Evolutionary conservation across 805 yeast species (phyloP).

Genomic region (Cyberlindnera subsufficiens): DNA sequence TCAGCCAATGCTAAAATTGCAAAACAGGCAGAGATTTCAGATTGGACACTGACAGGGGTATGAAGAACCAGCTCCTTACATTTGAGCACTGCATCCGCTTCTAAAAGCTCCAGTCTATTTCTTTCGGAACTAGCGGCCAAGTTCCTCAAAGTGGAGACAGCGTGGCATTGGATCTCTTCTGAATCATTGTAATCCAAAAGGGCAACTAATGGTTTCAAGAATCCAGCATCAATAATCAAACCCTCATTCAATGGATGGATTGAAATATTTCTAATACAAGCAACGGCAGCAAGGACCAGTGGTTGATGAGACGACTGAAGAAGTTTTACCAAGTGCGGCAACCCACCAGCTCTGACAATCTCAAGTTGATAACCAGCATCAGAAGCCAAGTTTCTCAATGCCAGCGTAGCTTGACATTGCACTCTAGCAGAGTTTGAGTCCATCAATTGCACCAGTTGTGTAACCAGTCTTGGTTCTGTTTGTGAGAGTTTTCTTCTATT

Average conservation of each 20-base stretch:
- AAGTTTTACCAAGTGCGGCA: conserved; percentile 86
- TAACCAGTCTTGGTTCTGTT: conserved; percentile 87
- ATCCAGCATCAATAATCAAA: conserved; percentile 93
- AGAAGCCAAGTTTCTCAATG: conserved; percentile 90
- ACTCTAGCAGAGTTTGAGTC: conserved; percentile 90
- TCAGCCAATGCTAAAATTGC: conserved; percentile 96
- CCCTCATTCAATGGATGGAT: conserved; percentile 96
- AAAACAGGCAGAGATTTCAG: conserved; percentile 94
- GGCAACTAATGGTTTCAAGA: conserved; percentile 82
- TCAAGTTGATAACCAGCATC: conserved; percentile 95
- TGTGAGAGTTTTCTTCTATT: conserved; percentile 85
- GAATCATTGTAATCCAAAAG: conserved; percentile 79
- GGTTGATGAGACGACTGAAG: conserved; percentile 89
- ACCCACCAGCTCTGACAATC: conserved; percentile 91
- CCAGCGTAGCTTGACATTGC: conserved; percentile 97
- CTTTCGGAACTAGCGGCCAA: conserved; percentile 94
- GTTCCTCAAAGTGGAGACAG: conserved; percentile 92
- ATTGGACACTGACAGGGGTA: conserved; percentile 89
- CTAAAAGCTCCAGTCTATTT: conserved; percentile 84
- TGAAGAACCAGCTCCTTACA: conserved; percentile 81
- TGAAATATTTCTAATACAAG: conserved; percentile 94
- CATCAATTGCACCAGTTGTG: conserved; percentile 85
- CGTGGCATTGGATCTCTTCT: conserved; percentile 97
- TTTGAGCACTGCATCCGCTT: conserved; percentile 92
- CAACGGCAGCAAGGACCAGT: conserved; percentile 91